Base-by-base conservation (phyloP, 1,284 basidiomycete species). In the Naganishia sp. region DNA sequence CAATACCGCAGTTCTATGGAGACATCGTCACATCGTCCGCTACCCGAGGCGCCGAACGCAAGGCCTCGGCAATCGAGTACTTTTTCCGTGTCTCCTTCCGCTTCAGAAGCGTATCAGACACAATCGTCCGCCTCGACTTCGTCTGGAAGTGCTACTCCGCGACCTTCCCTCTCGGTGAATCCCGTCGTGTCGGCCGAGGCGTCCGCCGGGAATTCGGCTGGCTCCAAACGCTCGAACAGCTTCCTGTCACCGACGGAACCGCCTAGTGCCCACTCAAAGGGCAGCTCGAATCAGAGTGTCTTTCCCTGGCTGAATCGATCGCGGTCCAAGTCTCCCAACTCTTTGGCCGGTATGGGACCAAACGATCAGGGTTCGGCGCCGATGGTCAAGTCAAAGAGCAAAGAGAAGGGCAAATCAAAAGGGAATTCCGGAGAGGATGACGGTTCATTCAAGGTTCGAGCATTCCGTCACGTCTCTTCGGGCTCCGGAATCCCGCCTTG, bases 381-480 rank as follows among this genome's bases (percentile, higher is more conserved):
- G 21, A 52, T 61, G 59, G 21, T 50, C 36, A 50, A 61, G 23
- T 52, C 59, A 23, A 61, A 61, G 43, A 61, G 59, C 59, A 61
- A 52, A 13, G 59, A 61, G 16, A 61, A 52, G 23, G 36, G 48
- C 15, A 61, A 61, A 23, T 48, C 33, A 11, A 61, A 61, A 23
- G 4, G 48, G 1, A 54, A 64, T 23, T 6, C 52, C 2, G 65
- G 36, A n/a, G 48, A 67, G 15, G 77, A 79, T 63, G 75, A 77
- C 45, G 72, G 74, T 2, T 75, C 75, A 1, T 80, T 80, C 70
- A 75, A 76, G 65, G 73, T 80, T 45, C 75, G 72, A 63, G 71
- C 72, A 1, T 80, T 80, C 65, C 72, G 78, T 13, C 78, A 80
- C 66, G 72, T 79, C 15, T 77, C 77, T 4, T 67, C 65, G 7